phyloP scores from a whole-genome alignment of 306 rosid species.

The Senna siamea region DNA sequence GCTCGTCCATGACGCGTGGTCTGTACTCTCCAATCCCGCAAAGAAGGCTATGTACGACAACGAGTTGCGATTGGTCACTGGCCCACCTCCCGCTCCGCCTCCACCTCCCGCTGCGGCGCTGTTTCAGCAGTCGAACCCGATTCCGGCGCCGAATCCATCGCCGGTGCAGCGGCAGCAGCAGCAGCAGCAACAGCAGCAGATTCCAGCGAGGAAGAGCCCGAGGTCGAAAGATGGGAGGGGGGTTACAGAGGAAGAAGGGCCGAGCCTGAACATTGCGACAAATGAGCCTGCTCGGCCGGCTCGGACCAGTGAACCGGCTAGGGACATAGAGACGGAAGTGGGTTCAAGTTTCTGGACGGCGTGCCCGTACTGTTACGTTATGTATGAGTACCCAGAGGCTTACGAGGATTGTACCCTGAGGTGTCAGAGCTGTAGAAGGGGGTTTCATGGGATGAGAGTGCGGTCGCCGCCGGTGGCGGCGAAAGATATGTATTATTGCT shows the following conservation, averaged over 20 bases:
- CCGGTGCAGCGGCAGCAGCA: constrained; percentile 26
- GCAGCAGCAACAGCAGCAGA: constrained; percentile 33
- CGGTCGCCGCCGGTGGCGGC: constrained; percentile 62
- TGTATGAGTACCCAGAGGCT: constrained; percentile 71
- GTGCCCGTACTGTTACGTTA: constrained; percentile 82
- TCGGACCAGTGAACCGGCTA: constrained; percentile 25
- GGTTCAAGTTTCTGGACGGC: constrained; percentile 82
- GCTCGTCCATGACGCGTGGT: constrained; percentile 83
- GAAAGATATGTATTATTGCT: constrained; percentile 52
- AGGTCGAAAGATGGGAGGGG: constrained; percentile 40
- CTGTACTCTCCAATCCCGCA: constrained; percentile 63
- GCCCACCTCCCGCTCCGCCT: constrained; percentile 31
- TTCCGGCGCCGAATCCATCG: constrained; percentile 21
- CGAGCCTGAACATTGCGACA: constrained; percentile 46
- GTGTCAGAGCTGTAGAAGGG: constrained; percentile 84
- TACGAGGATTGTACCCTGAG: constrained; percentile 80
- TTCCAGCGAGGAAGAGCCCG: constrained; percentile 45
- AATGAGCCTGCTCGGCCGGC: constrained; percentile 39
- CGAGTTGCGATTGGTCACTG: constrained; percentile 51
- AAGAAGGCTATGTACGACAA: constrained; percentile 67
- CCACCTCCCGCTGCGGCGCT: constrained; percentile 41
- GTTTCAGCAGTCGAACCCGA: not conserved
- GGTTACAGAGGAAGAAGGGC: constrained; percentile 45
- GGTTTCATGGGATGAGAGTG: constrained; percentile 64
- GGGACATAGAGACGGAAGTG: not conserved